Evolutionary conservation across 148 eudicot species (phyloP).

Genomic region (Polygonum aviculare): DNA sequence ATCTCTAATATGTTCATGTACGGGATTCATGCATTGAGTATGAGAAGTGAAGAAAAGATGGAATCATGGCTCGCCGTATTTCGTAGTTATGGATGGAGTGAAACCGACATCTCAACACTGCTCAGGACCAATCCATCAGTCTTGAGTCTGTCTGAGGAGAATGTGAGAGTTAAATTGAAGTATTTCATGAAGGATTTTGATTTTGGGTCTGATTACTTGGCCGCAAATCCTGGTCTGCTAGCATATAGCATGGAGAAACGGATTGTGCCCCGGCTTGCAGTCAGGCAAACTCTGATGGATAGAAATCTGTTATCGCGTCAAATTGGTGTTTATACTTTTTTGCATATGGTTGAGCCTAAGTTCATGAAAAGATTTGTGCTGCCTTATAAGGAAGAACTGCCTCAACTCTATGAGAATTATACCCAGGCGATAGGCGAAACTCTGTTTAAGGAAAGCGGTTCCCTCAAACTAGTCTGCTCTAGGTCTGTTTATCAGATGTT

Average conservation of each 20-base stretch:
- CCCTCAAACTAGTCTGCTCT: neutral
- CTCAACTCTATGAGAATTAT: slow-evolving; percentile 1
- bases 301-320: slow-evolving; percentile 14
- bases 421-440: neutral
- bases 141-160: slow-evolving; percentile 10
- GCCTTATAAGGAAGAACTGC: neutral
- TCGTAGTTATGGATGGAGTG: slow-evolving; percentile 12
- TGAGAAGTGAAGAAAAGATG: neutral
- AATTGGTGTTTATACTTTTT: neutral
- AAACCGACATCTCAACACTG: slow-evolving; percentile 13
- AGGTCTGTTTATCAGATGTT: neutral
- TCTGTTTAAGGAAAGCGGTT: neutral
- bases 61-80: neutral
- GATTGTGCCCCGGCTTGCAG: slow-evolving; percentile 17
- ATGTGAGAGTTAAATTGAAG: slow-evolving; percentile 14
- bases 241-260: slow-evolving; percentile 25
- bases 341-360: neutral
- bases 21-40: neutral
- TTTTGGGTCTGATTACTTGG: slow-evolving; percentile 14
- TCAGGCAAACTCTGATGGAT: slow-evolving; percentile 15
- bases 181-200: slow-evolving; percentile 26
- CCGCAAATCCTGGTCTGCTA: slow-evolving; percentile 6
- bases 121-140: slow-evolving; percentile 11
- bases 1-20: slow-evolving; percentile 2
- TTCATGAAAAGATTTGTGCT: neutral